Evolutionary conservation across 2,329 filamentous ascomycete genomes (phyloP).

Genomic region (Hypoxylon sp.): DNA sequence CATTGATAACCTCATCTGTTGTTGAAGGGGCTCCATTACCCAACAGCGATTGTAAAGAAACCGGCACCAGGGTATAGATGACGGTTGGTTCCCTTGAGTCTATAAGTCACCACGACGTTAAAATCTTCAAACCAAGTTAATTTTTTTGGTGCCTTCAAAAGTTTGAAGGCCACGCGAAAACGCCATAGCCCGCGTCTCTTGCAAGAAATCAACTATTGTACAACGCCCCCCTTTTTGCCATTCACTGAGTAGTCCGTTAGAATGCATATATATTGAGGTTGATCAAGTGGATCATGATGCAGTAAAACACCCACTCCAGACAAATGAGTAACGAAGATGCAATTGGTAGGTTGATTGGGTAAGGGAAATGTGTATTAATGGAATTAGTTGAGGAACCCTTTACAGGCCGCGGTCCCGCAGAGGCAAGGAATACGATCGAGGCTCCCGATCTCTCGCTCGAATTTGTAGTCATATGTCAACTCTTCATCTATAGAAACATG

Average conservation of each 20-base stretch:
- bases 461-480: conserved; percentile 99
- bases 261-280: conserved; percentile 50
- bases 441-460: conserved; percentile 95
- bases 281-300: conserved; percentile 39
- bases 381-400: conserved; percentile 95
- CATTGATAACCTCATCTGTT: conserved; percentile 26
- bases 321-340: conserved; percentile 32
- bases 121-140: conserved; percentile 30
- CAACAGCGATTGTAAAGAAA: conserved; percentile 34
- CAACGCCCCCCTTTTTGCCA: conserved; percentile 37
- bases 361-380: conserved; percentile 10
- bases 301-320: conserved; percentile 34
- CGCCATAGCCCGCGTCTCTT: conserved; percentile 27
- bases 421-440: conserved; percentile 97
- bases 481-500: conserved; percentile 82
- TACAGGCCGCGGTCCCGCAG: conserved; percentile 95
- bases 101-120: conserved; percentile 24
- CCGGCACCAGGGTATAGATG: conserved; percentile 35
- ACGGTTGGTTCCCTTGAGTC: conserved; percentile 21
- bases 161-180: conserved; percentile 23
- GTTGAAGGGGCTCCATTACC: conserved; percentile 41
- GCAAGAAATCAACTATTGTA: conserved; percentile 37
- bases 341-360: conserved; percentile 3
- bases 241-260: conserved; percentile 35
- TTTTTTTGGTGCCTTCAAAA: conserved; percentile 23